A percentile compares a stretch with the other conserved stretches of the same genome.
Conservation (phyloP, 345 rosid genomes). For the Geranium brycei region DNA sequence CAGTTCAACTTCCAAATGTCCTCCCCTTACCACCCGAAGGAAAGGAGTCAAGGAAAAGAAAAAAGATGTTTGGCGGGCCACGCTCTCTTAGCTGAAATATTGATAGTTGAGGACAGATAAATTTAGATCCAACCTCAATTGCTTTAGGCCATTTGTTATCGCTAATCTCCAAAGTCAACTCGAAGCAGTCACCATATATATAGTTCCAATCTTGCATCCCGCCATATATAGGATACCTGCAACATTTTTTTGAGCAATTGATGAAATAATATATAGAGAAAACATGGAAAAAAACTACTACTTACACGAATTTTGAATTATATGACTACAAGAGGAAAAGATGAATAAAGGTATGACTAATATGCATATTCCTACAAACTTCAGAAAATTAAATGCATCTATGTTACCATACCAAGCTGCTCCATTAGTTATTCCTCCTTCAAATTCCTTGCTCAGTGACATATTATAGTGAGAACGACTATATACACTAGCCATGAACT, state of each 20-base stretch:
- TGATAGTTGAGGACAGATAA: too few species aligned
- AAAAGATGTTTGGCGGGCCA: too few species aligned
- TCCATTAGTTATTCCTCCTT: slow-evolving; percentile 89
- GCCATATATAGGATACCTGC: slow-evolving; percentile 95
- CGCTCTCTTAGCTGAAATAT: too few species aligned
- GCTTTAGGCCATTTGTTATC: slow-evolving; percentile 91
- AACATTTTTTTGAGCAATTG: slow-evolving; percentile 14
- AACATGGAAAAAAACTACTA: background rate
- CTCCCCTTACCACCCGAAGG: too few species aligned
- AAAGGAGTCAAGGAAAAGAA: too few species aligned
- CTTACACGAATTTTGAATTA: too few species aligned
- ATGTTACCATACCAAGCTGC: slow-evolving; percentile 54
- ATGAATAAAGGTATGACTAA: too few species aligned
- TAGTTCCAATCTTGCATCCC: slow-evolving; percentile 99
- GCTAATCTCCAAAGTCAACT: slow-evolving; percentile 89
- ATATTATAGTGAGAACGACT: slow-evolving; percentile 80
- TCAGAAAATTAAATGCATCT: slow-evolving; percentile 1
- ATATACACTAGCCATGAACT: slow-evolving; percentile 59
- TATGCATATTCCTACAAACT: background rate
- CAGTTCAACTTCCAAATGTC: too few species aligned
- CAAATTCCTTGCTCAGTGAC: slow-evolving; percentile 84
- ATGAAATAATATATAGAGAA: slow-evolving; percentile 2
- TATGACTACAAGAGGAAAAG: too few species aligned
- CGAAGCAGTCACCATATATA: slow-evolving; percentile 86
- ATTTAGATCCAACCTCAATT: slow-evolving; percentile 44